Base-by-base conservation (phyloP, 2,329 filamentous ascomycete genomes). In the Dichotomopilus funicola region DNA sequence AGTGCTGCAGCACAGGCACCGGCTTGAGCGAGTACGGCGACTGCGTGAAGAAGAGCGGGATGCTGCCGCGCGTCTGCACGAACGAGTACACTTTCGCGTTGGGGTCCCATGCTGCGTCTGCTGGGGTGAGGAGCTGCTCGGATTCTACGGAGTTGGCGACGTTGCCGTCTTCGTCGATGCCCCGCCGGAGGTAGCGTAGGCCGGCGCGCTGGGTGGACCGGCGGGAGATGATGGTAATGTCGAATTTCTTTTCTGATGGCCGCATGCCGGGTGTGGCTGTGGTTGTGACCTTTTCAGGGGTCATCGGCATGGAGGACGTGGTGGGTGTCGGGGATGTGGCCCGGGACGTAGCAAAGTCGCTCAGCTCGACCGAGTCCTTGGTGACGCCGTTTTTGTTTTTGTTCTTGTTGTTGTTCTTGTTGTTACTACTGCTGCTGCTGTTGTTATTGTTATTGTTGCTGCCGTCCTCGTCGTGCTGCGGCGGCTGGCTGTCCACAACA, bases 1-100 rank as follows among this genome's bases (percentile, higher is more conserved):
- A 95, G 62, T 95, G 91, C 67, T 91, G 88, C 38, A 95, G 74
- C 11, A 88, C 80, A 0, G 92, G 91, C 9, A 88, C 79, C 0
- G 94, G 94, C 67, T 96, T 96, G 62, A 97, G 82, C 8, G 90
- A 91, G 70, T 96, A 97, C 0, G 92, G 91, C 0, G 88, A 90
- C 66, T 99, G 94, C 0, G 91, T 95, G 68, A 96, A 99, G 74
- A 94, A 97, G 0, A 97, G 72, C 0, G 94, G 94, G 60, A 97
- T 95, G 27, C 91, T 96, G 6, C 91, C 92, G 61, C 94, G 82
- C 31, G 91, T 77, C 68, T 99, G 94, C 3, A 95, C 74, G 64
- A 96, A 95, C 0, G 91, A 96, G 68, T 89, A 88, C 2, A 86
- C 77, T 62, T 83, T 89, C 2, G 71, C 75, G 0, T 77, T 72